These are phyloP conservation scores for Pyrus pyrifolia DNA, from an alignment of 306 rosid genomes.

Conservation along the genomic window DNA sequence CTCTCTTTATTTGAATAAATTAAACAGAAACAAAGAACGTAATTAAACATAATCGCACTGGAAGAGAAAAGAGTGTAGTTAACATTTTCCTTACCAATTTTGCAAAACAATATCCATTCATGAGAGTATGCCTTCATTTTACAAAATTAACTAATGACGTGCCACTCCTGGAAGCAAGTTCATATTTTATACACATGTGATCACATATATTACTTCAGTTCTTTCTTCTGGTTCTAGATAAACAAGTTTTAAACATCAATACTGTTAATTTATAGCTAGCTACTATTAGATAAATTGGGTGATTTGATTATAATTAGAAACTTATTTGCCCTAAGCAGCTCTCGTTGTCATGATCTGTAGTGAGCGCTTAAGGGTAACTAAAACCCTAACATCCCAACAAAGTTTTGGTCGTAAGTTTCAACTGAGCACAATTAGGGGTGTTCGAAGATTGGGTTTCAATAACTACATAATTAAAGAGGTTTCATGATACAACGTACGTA, in stretches of 20 bases:
- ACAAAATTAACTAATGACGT: not conserved
- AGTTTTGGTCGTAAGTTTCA: not conserved
- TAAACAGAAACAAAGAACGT: too few relatives aligned
- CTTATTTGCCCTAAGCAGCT: not conserved
- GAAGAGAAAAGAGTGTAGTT: too few relatives aligned
- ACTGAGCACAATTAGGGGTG: not conserved
- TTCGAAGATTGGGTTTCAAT: not conserved
- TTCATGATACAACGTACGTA: slow-evolving; percentile 3
- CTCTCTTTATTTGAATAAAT: not conserved
- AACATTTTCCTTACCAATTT: not conserved
- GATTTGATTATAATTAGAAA: not conserved
- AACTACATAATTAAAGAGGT: not conserved
- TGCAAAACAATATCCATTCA: not conserved
- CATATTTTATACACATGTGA: not conserved
- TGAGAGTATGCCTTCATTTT: not conserved
- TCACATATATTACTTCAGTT: not conserved
- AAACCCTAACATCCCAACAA: not conserved
- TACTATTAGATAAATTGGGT: too few relatives aligned
- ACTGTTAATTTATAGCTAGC: not conserved
- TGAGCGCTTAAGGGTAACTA: not conserved
- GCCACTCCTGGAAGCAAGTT: not conserved
- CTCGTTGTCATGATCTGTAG: not conserved
- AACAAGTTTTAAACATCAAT: not conserved
- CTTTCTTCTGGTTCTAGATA: not conserved
- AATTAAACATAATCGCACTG: not conserved